Evolutionary conservation across 495 filamentous ascomycete species (phyloP).

Genomic region (Aspergillus nanangensis): DNA sequence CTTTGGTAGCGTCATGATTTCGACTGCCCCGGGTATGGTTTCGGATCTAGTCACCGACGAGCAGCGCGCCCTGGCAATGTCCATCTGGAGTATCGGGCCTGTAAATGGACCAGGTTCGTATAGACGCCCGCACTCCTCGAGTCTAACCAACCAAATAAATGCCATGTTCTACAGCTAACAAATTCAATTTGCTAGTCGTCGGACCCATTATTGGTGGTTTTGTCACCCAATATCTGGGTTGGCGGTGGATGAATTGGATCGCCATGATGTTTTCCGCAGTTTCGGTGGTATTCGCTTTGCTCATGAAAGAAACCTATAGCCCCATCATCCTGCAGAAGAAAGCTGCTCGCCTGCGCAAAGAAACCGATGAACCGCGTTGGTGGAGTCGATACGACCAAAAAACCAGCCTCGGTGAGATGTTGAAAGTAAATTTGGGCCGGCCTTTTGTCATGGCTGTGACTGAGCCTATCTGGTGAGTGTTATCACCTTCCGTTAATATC

Average conservation of each 20-base stretch:
- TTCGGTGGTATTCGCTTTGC: slow-evolving; percentile 40
- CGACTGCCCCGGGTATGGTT: slow-evolving; percentile 78
- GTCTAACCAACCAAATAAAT: neutral
- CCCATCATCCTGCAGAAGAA: slow-evolving; percentile 68
- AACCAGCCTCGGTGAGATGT: slow-evolving; percentile 43
- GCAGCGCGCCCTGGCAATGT: slow-evolving; percentile 67
- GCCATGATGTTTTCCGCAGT: slow-evolving; percentile 63
- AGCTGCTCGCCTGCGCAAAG: slow-evolving; percentile 63
- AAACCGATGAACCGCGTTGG: slow-evolving; percentile 70
- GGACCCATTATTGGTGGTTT: slow-evolving; percentile 73
- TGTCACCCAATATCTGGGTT: slow-evolving; percentile 64
- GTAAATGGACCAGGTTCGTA: slow-evolving; percentile 67
- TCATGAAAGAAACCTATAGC: slow-evolving; percentile 72
- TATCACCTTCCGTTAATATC: slow-evolving; percentile 5
- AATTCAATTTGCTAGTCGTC: too few species aligned
- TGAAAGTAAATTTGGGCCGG: slow-evolving; percentile 69
- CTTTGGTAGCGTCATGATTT: slow-evolving; percentile 72
- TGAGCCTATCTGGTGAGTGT: slow-evolving; percentile 71
- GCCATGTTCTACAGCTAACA: too few species aligned
- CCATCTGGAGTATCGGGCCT: slow-evolving; percentile 71
- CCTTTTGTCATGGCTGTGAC: slow-evolving; percentile 75
- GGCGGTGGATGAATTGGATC: slow-evolving; percentile 87
- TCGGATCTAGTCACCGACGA: slow-evolving; percentile 75
- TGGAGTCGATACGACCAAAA: slow-evolving; percentile 73
- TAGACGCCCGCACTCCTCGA: neutral